Evolutionary conservation across 2,329 filamentous ascomycete species (phyloP).

Genomic region (Penicillium sp.): DNA sequence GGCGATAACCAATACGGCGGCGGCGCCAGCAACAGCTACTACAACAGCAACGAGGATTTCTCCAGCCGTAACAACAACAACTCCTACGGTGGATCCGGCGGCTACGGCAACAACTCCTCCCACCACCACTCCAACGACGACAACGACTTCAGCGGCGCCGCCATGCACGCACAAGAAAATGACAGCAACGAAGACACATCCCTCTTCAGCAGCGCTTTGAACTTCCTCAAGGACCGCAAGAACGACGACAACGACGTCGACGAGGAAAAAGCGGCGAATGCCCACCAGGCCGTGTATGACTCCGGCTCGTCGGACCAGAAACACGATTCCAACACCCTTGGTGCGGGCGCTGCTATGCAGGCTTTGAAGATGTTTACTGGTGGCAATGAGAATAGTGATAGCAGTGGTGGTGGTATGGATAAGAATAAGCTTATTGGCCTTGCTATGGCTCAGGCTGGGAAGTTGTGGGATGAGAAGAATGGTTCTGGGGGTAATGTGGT

Average conservation of each 20-base stretch:
- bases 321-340: conserved; percentile 47
- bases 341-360: conserved; percentile 51
- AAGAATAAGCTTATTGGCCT: conserved; percentile 80
- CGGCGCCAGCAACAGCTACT: conserved; percentile 24
- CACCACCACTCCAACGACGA: conserved; percentile 23
- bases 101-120: conserved; percentile 1
- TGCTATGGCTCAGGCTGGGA: conserved; percentile 83
- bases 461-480: conserved; percentile 65
- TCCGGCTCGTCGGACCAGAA: conserved; percentile 35
- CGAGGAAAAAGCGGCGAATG: conserved; percentile 64
- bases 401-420: conserved; percentile 47
- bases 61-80: conserved; percentile 1
- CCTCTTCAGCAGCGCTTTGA: conserved; percentile 58
- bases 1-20: conserved; percentile 20
- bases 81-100: not conserved
- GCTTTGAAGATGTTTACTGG: conserved; percentile 73
- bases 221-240: conserved; percentile 50
- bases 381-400: conserved; percentile 26
- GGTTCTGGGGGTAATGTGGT: conserved; percentile 53
- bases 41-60: conserved; percentile 24
- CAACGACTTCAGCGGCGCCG: conserved; percentile 55
- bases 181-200: conserved; percentile 50
- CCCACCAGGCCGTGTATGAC: conserved; percentile 74
- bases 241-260: conserved; percentile 54
- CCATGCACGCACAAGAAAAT: conserved; percentile 55